Percentiles rank a stretch among this genome's conserved stretches.
These are phyloP conservation scores for Santalum album DNA, from an alignment of 164 flowering plant species.

Conservation along the genomic window DNA sequence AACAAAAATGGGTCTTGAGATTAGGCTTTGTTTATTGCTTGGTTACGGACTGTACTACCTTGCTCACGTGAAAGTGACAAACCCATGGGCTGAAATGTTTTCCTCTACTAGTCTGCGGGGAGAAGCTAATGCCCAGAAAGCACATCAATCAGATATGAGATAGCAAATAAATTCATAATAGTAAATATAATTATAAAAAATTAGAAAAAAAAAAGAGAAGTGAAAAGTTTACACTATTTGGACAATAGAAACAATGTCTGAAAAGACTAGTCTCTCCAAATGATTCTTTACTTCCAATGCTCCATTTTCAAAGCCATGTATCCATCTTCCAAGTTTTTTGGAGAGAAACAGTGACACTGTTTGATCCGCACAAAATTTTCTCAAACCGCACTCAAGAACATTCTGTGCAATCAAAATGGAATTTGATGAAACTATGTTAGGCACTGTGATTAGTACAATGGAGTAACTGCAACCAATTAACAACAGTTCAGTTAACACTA, in stretches of 20 bases:
- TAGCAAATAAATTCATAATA: not conserved
- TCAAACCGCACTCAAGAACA: conserved; percentile 58
- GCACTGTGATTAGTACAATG: not conserved
- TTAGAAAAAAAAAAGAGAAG: too few species aligned
- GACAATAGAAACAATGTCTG: conserved; percentile 10
- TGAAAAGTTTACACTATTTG: conserved; percentile 44
- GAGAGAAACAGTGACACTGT: conserved; percentile 68
- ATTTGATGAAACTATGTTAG: not conserved
- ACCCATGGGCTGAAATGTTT: conserved; percentile 56
- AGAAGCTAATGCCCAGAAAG: conserved; percentile 33
- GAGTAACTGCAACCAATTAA: not conserved
- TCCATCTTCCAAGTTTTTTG: conserved; percentile 40
- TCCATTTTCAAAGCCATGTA: conserved; percentile 71
- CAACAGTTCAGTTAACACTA: too few species aligned
- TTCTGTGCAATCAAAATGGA: conserved; percentile 35
- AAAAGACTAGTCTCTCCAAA: not conserved
- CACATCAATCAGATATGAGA: conserved; percentile 3
- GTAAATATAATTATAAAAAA: not conserved
- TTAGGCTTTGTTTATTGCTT: too few species aligned
- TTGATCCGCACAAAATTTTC: conserved; percentile 24
- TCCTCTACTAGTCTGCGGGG: conserved; percentile 19
- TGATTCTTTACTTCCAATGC: conserved; percentile 54
- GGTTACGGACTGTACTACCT: conserved; percentile 36
- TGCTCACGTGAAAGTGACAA: conserved; percentile 66
- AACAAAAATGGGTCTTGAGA: too few species aligned